Conservation (phyloP, 768 basidiomycete genomes). For the Tulasnella sp. region DNA sequence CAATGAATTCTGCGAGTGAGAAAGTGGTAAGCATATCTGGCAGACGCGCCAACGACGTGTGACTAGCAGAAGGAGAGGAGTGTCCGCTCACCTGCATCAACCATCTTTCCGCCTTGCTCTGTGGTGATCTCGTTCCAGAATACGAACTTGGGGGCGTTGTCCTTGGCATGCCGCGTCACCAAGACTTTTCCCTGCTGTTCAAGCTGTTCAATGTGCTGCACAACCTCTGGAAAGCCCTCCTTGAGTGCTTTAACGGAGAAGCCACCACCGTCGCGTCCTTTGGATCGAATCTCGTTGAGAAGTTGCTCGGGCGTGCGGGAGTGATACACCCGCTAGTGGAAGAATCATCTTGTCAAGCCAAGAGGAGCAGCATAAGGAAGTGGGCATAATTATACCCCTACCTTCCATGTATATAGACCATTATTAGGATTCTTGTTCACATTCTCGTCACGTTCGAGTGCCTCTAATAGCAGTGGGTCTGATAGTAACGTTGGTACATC, state of each 20-base stretch:
- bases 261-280: conserved; percentile 73
- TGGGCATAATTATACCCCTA: too few species aligned
- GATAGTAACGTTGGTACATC: conserved; percentile 61
- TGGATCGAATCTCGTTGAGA: conserved; percentile 74
- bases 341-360: too few species aligned
- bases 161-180: conserved; percentile 75
- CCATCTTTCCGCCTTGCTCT: conserved; percentile 51
- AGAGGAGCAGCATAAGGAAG: too few species aligned
- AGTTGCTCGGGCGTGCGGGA: conserved; percentile 63
- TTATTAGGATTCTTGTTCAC: conserved; percentile 74
- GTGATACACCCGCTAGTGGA: conserved; percentile 12
- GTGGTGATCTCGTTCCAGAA: conserved; percentile 86
- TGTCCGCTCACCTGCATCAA: conserved; percentile 22
- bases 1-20: conserved; percentile 55
- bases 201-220: conserved; percentile 74
- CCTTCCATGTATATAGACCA: conserved; percentile 78
- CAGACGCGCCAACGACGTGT: too few species aligned
- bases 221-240: conserved; percentile 86
- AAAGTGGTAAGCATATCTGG: too few species aligned
- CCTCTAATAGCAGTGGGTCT: conserved; percentile 45
- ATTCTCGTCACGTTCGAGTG: conserved; percentile 71
- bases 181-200: conserved; percentile 81
- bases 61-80: too few species aligned
- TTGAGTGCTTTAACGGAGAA: conserved; percentile 74
- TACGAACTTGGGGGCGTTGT: conserved; percentile 71